Conservation (phyloP, 2,329 filamentous ascomycete genomes). For the Rasamsonia emersonii region DNA sequence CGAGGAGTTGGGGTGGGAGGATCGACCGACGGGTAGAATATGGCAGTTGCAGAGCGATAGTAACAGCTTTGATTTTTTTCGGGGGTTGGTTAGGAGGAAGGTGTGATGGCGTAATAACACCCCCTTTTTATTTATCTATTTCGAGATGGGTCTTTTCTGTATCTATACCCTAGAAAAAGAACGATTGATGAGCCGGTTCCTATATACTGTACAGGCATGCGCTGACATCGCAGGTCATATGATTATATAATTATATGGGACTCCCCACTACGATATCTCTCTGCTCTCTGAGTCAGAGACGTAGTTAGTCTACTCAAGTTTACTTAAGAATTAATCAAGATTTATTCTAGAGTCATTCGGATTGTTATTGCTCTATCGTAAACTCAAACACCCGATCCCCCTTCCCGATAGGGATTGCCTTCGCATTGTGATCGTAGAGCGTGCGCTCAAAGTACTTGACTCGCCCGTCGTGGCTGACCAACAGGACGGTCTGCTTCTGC, state of each 20-base stretch:
- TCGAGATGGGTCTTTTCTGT: no score
- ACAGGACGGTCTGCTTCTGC: conserved; percentile 54
- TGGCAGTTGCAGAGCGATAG: conserved; percentile 90
- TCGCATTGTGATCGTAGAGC: conserved; percentile 47
- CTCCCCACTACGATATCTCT: no score
- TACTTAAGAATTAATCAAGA: no score
- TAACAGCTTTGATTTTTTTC: conserved; percentile 98
- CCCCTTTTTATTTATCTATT: not conserved
- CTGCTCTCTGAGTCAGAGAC: no score
- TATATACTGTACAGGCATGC: no score
- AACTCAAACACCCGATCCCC: conserved; percentile 39
- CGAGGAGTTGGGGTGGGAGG: conserved; percentile 69
- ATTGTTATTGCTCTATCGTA: conserved; percentile 13
- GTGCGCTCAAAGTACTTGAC: conserved; percentile 57
- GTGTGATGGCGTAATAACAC: conserved; percentile 32
- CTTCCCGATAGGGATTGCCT: conserved; percentile 36
- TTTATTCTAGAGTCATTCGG: no score
- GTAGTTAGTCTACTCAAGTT: no score
- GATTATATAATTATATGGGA: no score
- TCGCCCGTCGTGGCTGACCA: conserved; percentile 47
- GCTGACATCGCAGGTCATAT: no score
- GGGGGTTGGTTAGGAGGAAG: conserved; percentile 75
- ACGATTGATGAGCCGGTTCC: no score
- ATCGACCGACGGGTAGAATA: conserved; percentile 64
- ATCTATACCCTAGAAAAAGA: no score